phyloP scores from a whole-genome alignment of 1,139 yeast species.

The Blastobotrys buckinghamii region DNA sequence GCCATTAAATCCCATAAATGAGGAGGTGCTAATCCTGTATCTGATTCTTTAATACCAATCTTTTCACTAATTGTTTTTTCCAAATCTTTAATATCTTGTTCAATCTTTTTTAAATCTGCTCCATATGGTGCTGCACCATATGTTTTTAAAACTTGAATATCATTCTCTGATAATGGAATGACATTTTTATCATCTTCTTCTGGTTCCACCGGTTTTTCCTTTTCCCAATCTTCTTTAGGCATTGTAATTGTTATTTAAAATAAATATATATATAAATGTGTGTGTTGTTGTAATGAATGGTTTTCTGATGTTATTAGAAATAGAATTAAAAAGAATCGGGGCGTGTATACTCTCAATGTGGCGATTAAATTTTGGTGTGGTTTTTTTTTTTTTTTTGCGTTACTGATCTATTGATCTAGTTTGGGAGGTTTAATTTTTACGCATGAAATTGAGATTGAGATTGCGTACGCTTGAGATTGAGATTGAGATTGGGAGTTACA shows the following conservation, averaged over 20 bases:
- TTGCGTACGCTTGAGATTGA: too few relatives aligned
- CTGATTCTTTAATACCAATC: constrained; percentile 90
- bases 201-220: constrained; percentile 79
- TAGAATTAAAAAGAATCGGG: too few relatives aligned
- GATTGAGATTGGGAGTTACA: too few relatives aligned
- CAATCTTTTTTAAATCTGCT: constrained; percentile 67
- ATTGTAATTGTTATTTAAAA: neutral
- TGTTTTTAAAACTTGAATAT: constrained; percentile 91
- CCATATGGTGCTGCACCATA: constrained; percentile 97
- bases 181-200: constrained; percentile 70
- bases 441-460: too few relatives aligned
- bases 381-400: too few relatives aligned
- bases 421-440: too few relatives aligned
- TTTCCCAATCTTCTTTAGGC: constrained; percentile 95
- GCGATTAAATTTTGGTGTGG: too few relatives aligned
- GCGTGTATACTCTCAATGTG: too few relatives aligned
- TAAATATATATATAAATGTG: neutral
- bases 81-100: constrained; percentile 74
- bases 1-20: constrained; percentile 97
- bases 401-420: too few relatives aligned
- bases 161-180: constrained; percentile 89
- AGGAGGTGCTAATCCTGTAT: constrained; percentile 93
- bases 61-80: constrained; percentile 88
- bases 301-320: too few relatives aligned
- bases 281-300: too few relatives aligned